Base-by-base conservation (phyloP, 768 basidiomycete genomes). In the Amanita inopinata region DNA sequence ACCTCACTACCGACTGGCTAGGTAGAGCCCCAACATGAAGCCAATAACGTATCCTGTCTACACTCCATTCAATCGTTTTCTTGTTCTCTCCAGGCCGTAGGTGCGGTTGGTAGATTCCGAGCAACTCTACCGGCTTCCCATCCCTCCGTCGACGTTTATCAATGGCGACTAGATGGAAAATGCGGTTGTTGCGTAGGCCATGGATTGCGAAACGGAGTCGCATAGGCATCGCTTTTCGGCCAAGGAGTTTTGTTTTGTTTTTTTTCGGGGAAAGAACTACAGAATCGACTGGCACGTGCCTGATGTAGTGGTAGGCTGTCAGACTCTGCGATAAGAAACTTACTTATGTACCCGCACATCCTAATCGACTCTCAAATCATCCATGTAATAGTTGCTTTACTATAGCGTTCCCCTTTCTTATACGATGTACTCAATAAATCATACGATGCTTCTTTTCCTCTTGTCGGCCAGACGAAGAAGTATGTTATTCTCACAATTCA, bases 31-130 rank as follows among this genome's bases (percentile, higher is more conserved):
- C 93, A 12, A 83, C 76, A 24, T 71, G 71, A 28, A 97, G 61
- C 94, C 94, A 98, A 55, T 87, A 90, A 46, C 73, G 71, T 58
- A 98, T 88, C 57, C 94, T 77, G 52, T 87, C 81, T 18, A 83
- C 80, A 60, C 90, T 91, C 92, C 93, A 97, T 52, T 82, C 74
- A 43, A 97, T 69, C 24, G 74, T 78, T 62, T 92, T 94, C 51
- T 75, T 70, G 17, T 65, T 60, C 46, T 68, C 59, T 27, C 68
- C 72, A 12, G 57, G 66, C 38, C 59, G 60, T 34, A 76, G 61
- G 49, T 71, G 77, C 3, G 89, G 91, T 59, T 88, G 70, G 65
- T 85, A 96, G 35, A 84, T 69, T 23, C 91, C 94, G 36, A 98
- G 66, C 28, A 80, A 72, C 62, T 98, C 94, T 52, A 86, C 73